Percentiles rank a stretch among this genome's conserved stretches.
phyloP scores from a whole-genome alignment of 345 rosid genomes.

The Turritis glabra region DNA sequence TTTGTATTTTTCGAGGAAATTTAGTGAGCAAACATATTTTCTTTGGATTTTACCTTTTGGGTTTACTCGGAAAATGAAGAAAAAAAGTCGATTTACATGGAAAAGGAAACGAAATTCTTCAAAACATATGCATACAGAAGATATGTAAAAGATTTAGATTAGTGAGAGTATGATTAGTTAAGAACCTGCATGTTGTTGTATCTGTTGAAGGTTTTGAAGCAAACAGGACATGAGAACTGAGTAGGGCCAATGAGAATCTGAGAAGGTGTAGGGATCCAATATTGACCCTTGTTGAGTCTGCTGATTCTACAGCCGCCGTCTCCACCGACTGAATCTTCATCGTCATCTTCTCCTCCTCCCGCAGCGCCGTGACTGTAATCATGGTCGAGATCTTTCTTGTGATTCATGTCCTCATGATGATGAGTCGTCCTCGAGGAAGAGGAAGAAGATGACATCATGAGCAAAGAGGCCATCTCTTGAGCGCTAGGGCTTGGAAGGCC shows the following conservation, averaged over 20 bases:
- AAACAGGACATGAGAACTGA: constrained; percentile 97
- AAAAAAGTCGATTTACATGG: constrained; percentile 7
- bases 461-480: constrained; percentile 68
- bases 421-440: constrained; percentile 34
- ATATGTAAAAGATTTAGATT: background rate
- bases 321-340: constrained; percentile 53
- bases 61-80: constrained; percentile 13
- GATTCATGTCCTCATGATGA: constrained; percentile 26
- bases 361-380: background rate
- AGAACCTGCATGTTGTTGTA: constrained; percentile 98
- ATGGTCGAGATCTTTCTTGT: constrained; percentile 29
- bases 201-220: constrained; percentile 94
- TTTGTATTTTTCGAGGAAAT: constrained; percentile 31
- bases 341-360: constrained; percentile 43
- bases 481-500: constrained; percentile 91
- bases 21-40: constrained; percentile 19
- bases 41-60: constrained; percentile 28
- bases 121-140: background rate
- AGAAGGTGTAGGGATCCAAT: constrained; percentile 98
- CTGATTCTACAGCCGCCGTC: constrained; percentile 50
- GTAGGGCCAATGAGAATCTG: constrained; percentile 99
- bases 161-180: constrained; percentile 1
- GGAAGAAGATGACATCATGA: constrained; percentile 53
- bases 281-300: constrained; percentile 89
- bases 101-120: constrained; percentile 1